Conservation (phyloP, 2,329 filamentous ascomycete genomes). For the Trichoderma sp. region DNA sequence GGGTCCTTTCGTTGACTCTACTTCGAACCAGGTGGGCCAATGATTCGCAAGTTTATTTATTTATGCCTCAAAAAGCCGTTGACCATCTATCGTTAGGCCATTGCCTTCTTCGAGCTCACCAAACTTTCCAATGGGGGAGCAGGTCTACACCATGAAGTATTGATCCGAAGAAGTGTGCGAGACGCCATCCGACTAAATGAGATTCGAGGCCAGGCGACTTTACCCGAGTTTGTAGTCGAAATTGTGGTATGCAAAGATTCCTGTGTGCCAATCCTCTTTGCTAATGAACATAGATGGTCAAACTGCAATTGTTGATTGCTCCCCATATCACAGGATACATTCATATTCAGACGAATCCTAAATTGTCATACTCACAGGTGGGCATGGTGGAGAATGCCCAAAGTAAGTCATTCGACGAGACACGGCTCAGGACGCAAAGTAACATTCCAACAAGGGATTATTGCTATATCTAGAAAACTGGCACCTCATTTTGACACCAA, state of each 20-base stretch:
- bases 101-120: slow-evolving; percentile 34
- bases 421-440: neutral
- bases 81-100: slow-evolving; percentile 26
- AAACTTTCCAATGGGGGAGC: slow-evolving; percentile 23
- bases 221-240: slow-evolving; percentile 53
- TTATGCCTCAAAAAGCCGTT: neutral
- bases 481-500: slow-evolving; percentile 42
- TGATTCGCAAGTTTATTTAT: neutral
- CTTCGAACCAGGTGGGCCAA: slow-evolving; percentile 34
- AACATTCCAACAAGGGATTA: slow-evolving; percentile 41
- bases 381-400: slow-evolving; percentile 50
- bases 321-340: slow-evolving; percentile 49
- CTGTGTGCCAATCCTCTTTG: neutral
- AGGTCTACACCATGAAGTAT: slow-evolving; percentile 28
- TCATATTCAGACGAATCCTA: slow-evolving; percentile 40
- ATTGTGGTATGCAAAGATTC: slow-evolving; percentile 43
- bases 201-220: slow-evolving; percentile 24
- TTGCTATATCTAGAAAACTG: slow-evolving; percentile 45
- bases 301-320: slow-evolving; percentile 44
- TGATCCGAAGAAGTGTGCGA: slow-evolving; percentile 30
- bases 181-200: slow-evolving; percentile 26
- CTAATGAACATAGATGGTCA: slow-evolving; percentile 45
- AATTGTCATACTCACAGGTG: slow-evolving; percentile 47
- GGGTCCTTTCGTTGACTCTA: slow-evolving; percentile 35
- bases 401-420: slow-evolving; percentile 38